Evolutionary conservation across 805 yeast species (phyloP), one percentile per base, ranked within the genome.

Genomic region (Ogataea allantospora): DNA sequence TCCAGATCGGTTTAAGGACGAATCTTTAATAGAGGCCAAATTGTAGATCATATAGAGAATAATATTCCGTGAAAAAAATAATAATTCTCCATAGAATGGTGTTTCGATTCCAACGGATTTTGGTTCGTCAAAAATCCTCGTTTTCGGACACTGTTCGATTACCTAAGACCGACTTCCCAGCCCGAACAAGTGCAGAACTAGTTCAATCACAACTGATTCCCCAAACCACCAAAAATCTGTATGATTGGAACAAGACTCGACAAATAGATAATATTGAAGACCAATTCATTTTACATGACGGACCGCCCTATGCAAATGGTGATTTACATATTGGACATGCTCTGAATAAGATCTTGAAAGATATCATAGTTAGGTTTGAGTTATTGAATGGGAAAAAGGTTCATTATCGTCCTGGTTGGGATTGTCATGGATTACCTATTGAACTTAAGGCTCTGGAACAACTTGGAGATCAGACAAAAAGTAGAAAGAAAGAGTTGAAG

Each of bases 261-360:
- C 34, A 45, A 2, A 32, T 60, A 1, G 52, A 53, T 6, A 48
- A 43, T 38, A 47, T 59, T 16, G 63, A 67, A 2, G 62, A 75
- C 13, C 46, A 71, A 23, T 91, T 83, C 51, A 72, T 83, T 1
- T 65, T 93, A 1, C 97, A 89, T 51, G 99, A 93, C 63, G 99
- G 99, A 0, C 99, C 99, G 0, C 99, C 99, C 0, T 93, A 91
- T 62, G 98, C 99, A 9, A 93, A 93, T 57, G 99, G 98, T 3
- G 88, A 83, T 45, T 66, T 93, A 15, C 99, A 93, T 59, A 61
- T 89, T 33, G 88, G 98, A 38, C 99, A 93, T 63, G 87, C 98
- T 0, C 63, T 93, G 51, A 93, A 93, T 65, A 91, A 93, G 57
- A 75, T 88, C 14, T 61, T 88, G 38, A 93, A 93, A 59, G 99